Conservation (phyloP, 2,329 filamentous ascomycete species). For the Ophiostoma tasmaniense region DNA sequence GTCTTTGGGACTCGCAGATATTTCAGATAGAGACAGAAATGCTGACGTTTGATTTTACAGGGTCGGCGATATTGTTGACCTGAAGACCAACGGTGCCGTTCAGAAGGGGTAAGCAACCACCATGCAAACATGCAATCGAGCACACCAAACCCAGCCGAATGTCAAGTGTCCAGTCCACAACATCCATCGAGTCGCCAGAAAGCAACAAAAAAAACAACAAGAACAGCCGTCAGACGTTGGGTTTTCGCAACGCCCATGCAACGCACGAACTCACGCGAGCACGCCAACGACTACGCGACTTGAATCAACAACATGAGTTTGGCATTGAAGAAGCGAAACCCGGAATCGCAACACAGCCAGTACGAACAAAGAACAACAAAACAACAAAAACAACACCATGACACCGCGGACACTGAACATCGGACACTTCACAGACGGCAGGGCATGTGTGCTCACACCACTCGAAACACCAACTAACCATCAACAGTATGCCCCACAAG, state of each 20-base stretch:
- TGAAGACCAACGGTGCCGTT: conserved; percentile 96
- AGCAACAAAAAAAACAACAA: too few relatives aligned
- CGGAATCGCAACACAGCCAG: not conserved
- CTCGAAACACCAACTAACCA: conserved; percentile 20
- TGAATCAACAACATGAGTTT: not conserved
- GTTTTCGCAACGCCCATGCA: not conserved
- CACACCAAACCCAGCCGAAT: not conserved
- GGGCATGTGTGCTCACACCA: conserved; percentile 14
- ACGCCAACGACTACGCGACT: not conserved
- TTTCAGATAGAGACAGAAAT: conserved; percentile 20
- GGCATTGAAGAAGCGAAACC: not conserved
- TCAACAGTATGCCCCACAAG: conserved; percentile 87
- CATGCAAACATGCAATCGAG: not conserved
- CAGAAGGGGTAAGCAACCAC: conserved; percentile 77
- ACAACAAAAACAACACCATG: too few relatives aligned
- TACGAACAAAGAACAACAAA: not conserved
- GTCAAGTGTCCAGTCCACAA: not conserved
- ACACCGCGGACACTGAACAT: too few relatives aligned
- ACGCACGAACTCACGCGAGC: not conserved
- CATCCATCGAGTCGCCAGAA: not conserved
- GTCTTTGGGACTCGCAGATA: not conserved
- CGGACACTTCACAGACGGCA: conserved; percentile 9
- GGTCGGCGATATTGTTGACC: conserved; percentile 98
- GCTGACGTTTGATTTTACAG: conserved; percentile 33
- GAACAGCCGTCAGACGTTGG: not conserved